phyloP scores from a whole-genome alignment of 2,329 filamentous ascomycete genomes.

The Emmonsiellopsis sp. region DNA sequence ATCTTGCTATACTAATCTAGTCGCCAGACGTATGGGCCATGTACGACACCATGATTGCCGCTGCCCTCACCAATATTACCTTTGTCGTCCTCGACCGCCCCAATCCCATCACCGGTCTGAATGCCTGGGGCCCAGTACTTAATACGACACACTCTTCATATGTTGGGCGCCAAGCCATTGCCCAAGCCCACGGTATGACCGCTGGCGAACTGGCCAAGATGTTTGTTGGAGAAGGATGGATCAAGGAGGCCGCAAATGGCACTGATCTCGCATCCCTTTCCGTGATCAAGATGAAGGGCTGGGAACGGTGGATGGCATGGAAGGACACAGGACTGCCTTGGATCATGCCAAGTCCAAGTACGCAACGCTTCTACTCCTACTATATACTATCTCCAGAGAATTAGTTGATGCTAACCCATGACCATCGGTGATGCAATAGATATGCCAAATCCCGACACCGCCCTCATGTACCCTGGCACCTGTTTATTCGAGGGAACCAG shows the following conservation, averaged over 20 bases:
- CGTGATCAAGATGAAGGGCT: conserved; percentile 2
- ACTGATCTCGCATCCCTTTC: background rate
- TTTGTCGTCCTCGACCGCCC: conserved; percentile 3
- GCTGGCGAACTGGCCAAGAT: conserved; percentile 2
- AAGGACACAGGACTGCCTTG: conserved; percentile 1
- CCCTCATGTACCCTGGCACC: background rate
- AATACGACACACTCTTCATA: background rate
- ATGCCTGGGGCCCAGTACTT: conserved; percentile 1
- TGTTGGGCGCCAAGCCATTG: conserved; percentile 1
- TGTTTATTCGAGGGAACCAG: conserved; percentile 1
- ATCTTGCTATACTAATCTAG: background rate
- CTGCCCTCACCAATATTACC: background rate
- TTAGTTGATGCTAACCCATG: background rate
- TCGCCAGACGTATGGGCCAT: conserved; percentile 1
- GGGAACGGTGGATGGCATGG: conserved; percentile 2
- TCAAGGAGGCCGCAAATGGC: conserved; percentile 2
- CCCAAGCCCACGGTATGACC: conserved; percentile 3
- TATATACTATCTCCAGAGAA: background rate
- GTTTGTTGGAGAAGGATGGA: conserved; percentile 3
- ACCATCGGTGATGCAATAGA: background rate
- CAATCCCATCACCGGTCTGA: conserved; percentile 1
- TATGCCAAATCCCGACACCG: background rate
- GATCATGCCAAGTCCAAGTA: conserved; percentile 2
- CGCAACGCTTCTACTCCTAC: background rate
- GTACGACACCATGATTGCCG: conserved; percentile 3